Conservation (phyloP, 495 filamentous ascomycete species). For the Podospora fimiseda region DNA sequence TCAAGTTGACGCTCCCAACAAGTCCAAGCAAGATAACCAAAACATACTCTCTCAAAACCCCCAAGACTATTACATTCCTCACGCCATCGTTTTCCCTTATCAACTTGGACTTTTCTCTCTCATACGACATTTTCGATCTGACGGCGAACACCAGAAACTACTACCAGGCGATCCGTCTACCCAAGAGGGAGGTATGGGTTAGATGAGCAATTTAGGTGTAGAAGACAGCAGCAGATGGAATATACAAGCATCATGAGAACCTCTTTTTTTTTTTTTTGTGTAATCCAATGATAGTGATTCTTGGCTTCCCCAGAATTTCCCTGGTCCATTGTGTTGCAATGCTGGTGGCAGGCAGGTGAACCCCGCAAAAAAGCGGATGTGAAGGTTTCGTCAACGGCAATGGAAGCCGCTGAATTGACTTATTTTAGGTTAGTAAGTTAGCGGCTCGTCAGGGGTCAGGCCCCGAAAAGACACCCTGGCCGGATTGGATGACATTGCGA, state of each 20-base stretch:
- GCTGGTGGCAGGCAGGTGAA: no score
- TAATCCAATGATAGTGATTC: background rate
- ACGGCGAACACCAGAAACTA: slow-evolving; percentile 13
- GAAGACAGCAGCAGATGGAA: slow-evolving; percentile 16
- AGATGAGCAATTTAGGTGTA: slow-evolving; percentile 16
- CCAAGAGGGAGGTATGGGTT: slow-evolving; percentile 14
- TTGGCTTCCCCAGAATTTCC: background rate
- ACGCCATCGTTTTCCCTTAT: slow-evolving; percentile 5
- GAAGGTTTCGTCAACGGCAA: no score
- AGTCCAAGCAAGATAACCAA: no score
- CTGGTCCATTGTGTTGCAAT: no score
- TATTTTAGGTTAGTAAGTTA: background rate
- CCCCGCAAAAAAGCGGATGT: no score
- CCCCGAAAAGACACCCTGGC: slow-evolving; percentile 19
- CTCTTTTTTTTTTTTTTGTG: background rate
- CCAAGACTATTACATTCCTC: slow-evolving; percentile 2
- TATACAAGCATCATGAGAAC: slow-evolving; percentile 24
- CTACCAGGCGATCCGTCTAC: slow-evolving; percentile 2
- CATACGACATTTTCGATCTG: slow-evolving; percentile 8
- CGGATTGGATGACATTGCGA: background rate
- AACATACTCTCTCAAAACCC: background rate
- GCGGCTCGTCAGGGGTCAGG: background rate
- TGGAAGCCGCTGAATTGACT: no score
- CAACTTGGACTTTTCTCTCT: slow-evolving; percentile 7
- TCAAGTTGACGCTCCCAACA: no score